Base-by-base conservation (phyloP, 2,329 filamentous ascomycete species). In the Penicillium glabrum region DNA sequence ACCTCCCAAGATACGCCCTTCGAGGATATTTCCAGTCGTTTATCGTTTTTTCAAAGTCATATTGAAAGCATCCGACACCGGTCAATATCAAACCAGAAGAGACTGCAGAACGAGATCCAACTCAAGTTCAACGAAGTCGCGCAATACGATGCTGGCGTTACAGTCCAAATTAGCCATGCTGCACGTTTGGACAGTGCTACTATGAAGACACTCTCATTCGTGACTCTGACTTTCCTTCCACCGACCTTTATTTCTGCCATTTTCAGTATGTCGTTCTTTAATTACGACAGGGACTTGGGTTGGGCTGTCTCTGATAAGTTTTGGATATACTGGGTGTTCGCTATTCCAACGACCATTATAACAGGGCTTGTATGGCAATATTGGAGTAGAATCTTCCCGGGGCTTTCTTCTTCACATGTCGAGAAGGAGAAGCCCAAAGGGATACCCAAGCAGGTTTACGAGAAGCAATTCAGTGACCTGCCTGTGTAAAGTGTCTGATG, bases 181-280 rank as follows among this genome's bases (percentile, higher is more conserved):
- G 62, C 64, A 19, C 60, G 62, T 29, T 51, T 48, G n/a, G 83
- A 85, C 51, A 82, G 80, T 58, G 71, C 77, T 0, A 76, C 80
- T 1, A 83, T 84, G 80, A 80, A 79, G 64, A 80, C 78, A 0
- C 73, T 84, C 45, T 77, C 81, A 0, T 73, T 82, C 16, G 67
- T 83, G 0, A 82, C 81, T 0, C 62, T 82, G 7, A 66, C 71
- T 0, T 84, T 84, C 39, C 65, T 84, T 0, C 82, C 82, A 0
- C 75, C 79, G 0, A 84, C 82, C 0, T 83, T 83, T 58, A 72
- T 83, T 16, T 80, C 45, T 44, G 65, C 67, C 9, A 53, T 73
- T 26, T 73, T 73, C 60, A 70, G 70, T 49, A 74, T 69, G 63
- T 66, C 63, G 11, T 74, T 74, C 56, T 72, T 72, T 51, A 60